A percentile compares a stretch with the other conserved stretches of the same genome.
phyloP scores from a whole-genome alignment of 495 filamentous ascomycete genomes.

The Trichoderma erinaceum region DNA sequence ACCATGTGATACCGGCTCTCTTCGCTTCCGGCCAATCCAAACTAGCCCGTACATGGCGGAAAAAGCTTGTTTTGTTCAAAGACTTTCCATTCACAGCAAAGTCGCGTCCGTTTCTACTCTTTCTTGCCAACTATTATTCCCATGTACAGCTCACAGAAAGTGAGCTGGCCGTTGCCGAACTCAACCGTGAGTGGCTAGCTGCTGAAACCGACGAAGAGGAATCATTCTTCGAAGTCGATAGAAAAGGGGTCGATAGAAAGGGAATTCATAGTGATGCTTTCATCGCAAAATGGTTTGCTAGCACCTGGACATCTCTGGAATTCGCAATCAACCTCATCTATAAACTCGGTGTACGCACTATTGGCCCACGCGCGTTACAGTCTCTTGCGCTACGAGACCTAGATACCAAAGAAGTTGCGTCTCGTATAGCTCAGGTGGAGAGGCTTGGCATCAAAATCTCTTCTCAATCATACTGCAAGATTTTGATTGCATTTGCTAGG shows the following conservation, averaged over 20 bases:
- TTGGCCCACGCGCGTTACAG: conserved; percentile 67
- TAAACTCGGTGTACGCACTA: conserved; percentile 56
- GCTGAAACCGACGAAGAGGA: neutral
- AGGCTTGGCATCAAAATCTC: conserved; percentile 53
- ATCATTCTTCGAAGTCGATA: neutral
- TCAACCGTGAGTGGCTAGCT: neutral
- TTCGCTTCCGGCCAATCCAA: conserved; percentile 41
- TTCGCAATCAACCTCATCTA: conserved; percentile 56
- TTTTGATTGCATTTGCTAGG: conserved; percentile 52
- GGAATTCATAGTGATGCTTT: conserved; percentile 51
- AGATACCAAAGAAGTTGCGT: conserved; percentile 45
- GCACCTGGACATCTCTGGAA: conserved; percentile 57
- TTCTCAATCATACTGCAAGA: conserved; percentile 50
- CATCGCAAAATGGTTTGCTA: conserved; percentile 67
- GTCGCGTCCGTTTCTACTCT: conserved; percentile 31
- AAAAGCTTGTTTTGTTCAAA: neutral
- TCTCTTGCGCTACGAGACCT: conserved; percentile 60
- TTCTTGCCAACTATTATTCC: conserved; percentile 30
- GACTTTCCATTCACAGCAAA: conserved; percentile 24
- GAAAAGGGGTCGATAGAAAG: neutral
- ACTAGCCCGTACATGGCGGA: conserved; percentile 56
- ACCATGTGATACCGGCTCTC: conserved; percentile 51
- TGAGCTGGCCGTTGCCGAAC: neutral
- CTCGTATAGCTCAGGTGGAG: conserved; percentile 51
- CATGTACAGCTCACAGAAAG: conserved; percentile 2